A percentile compares a stretch with the other conserved stretches of the same genome.
Conservation (phyloP, 768 basidiomycete species). For the Trametes meyenii region DNA sequence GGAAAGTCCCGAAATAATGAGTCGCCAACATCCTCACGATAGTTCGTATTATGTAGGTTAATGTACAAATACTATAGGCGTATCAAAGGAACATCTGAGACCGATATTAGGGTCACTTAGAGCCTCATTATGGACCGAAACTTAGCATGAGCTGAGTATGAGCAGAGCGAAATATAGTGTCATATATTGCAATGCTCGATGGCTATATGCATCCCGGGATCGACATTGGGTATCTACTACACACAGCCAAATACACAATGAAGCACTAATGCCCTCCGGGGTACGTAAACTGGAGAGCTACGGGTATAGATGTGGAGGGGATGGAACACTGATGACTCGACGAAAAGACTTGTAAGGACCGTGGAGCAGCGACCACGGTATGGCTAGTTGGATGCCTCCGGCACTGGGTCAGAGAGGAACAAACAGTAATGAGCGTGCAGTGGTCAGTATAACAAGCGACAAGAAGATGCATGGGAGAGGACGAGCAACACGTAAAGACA, state of each 20-base stretch:
- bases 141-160: neutral
- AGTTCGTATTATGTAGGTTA: neutral
- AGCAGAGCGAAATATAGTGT: neutral
- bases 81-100: neutral
- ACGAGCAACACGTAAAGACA: neutral
- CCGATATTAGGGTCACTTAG: neutral
- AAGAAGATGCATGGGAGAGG: neutral
- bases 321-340: neutral
- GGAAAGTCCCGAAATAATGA: slow-evolving; percentile 4
- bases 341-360: neutral
- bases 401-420: neutral
- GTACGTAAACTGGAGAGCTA: neutral
- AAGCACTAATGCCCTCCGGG: too few relatives aligned
- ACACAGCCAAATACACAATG: neutral
- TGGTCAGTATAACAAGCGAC: neutral
- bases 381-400: neutral
- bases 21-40: neutral
- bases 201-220: neutral
- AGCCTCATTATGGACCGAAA: neutral
- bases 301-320: neutral
- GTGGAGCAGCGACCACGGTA: neutral
- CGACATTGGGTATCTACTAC: neutral
- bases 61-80: neutral
- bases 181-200: neutral
- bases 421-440: neutral